Percentiles rank a stretch among this genome's conserved stretches.
phyloP scores from a whole-genome alignment of 2,329 filamentous ascomycete genomes.

The Xylariales sp. region DNA sequence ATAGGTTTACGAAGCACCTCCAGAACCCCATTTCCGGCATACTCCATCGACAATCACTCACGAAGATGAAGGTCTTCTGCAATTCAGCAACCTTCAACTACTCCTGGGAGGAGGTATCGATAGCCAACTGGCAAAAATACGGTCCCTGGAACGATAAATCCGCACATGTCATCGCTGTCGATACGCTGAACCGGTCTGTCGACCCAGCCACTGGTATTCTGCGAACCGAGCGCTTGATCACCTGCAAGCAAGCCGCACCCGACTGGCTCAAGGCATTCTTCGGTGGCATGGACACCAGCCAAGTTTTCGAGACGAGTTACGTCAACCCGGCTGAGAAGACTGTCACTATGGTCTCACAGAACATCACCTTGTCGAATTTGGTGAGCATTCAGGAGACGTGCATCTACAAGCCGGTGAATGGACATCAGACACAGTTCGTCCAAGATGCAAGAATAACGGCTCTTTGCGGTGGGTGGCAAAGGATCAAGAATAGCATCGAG shows the following conservation, averaged over 20 bases:
- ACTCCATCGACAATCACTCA: background rate
- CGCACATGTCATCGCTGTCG: conserved; percentile 93
- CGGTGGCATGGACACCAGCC: conserved; percentile 73
- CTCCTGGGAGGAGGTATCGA: conserved; percentile 97
- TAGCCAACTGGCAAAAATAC: conserved; percentile 98
- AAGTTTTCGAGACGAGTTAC: conserved; percentile 94
- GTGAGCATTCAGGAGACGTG: conserved; percentile 92
- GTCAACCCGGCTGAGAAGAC: conserved; percentile 79
- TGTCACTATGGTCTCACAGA: conserved; percentile 94
- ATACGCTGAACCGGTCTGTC: conserved; percentile 72
- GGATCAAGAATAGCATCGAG: conserved; percentile 94
- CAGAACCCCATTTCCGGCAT: too few relatives aligned
- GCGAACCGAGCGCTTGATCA: conserved; percentile 58
- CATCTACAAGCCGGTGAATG: conserved; percentile 63
- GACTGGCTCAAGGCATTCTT: conserved; percentile 79
- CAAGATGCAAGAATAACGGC: conserved; percentile 93
- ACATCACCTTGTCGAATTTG: conserved; percentile 88
- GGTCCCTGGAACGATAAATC: conserved; percentile 98
- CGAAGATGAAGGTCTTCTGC: conserved; percentile 88
- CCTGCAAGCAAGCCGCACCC: conserved; percentile 60
- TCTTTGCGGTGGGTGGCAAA: conserved; percentile 93
- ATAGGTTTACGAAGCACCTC: too few relatives aligned
- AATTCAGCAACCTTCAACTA: conserved; percentile 90
- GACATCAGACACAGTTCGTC: conserved; percentile 69
- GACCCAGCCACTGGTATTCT: conserved; percentile 55